Evolutionary conservation across 2,329 filamentous ascomycete genomes (phyloP).

Genomic region (Sporothrix pallida): DNA sequence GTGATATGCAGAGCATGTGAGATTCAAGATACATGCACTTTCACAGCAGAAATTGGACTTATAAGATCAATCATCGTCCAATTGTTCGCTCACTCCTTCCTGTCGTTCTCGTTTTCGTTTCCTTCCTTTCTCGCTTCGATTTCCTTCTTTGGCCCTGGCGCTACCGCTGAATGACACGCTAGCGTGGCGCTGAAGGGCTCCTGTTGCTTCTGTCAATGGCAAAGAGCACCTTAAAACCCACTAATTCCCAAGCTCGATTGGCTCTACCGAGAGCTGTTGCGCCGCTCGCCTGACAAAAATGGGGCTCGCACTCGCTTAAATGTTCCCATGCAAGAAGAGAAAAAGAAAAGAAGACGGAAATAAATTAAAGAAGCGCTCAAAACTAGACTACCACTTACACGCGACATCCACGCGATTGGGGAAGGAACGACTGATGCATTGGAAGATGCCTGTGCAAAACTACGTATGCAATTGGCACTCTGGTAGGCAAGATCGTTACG

Average conservation of each 20-base stretch:
- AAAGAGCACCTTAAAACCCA: neutral
- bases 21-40: too few relatives aligned
- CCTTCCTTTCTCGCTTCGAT: conserved; percentile 13
- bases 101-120: conserved; percentile 29
- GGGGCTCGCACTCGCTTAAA: conserved; percentile 24
- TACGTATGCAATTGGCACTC: neutral
- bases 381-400: conserved; percentile 14
- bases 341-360: neutral
- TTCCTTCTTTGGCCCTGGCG: conserved; percentile 27
- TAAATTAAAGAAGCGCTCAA: neutral
- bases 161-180: conserved; percentile 17
- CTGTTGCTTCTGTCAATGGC: neutral
- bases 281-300: neutral
- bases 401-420: conserved; percentile 4
- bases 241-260: neutral
- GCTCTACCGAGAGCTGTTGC: neutral
- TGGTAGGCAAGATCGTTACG: neutral
- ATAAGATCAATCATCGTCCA: neutral
- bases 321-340: neutral
- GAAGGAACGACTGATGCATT: conserved; percentile 8
- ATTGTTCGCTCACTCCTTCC: neutral
- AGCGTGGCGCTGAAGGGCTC: conserved; percentile 7
- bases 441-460: neutral
- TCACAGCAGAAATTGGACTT: too few relatives aligned
- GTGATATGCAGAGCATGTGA: too few relatives aligned